Base-by-base conservation (phyloP, 495 filamentous ascomycete genomes). In the Niebla homalea region DNA sequence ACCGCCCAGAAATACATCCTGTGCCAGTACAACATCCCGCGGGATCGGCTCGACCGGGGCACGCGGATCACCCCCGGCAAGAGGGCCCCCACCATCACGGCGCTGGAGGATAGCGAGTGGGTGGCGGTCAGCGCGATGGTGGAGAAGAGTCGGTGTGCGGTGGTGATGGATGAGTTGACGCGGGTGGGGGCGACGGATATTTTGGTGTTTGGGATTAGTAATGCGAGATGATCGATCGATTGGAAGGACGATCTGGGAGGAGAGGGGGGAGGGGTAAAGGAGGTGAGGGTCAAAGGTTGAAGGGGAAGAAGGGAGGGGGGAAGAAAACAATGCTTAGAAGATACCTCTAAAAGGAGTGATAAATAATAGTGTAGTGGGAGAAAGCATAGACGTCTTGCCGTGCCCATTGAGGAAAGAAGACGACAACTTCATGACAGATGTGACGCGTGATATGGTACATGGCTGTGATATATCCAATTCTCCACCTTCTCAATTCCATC, bases 61-160 rank as follows among this genome's bases (percentile, higher is more conserved):
- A 78, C 72, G 32, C 75, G 73, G 55, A 84, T 96, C 64, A 96
- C 92, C 0, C 92, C 93, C 1, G 92, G 92, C 49, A 95, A 94
- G 70, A 83, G 93, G 49, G 92, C 92, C 12, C 89, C 93, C 2
- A 95, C 88, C 5, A 76, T 97, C 59, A 96, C 81, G 15, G 71
- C 82, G 5, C 73, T 98, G 4, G 92, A 95, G 52, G 85, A 85
- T 63, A 79, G 85, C 43, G 83, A 81, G 38, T 98, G 92, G 92
- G 88, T 96, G 20, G 89, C 92, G 46, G 81, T 98, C 56, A 86
- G 79, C 60, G 78, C 80, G 10, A 98, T 98, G 92, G 92, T 96
- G 2, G 83, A 87, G 71, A 88, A 89, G 73, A 89, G 87, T 70
- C 70, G 72, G 52, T 82, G 95, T 50, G 93, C 93, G 2, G 73